A percentile compares a stretch with the other conserved stretches of the same genome.
Conservation (phyloP, 148 eudicot genomes). For the Rhododendron henanense region DNA sequence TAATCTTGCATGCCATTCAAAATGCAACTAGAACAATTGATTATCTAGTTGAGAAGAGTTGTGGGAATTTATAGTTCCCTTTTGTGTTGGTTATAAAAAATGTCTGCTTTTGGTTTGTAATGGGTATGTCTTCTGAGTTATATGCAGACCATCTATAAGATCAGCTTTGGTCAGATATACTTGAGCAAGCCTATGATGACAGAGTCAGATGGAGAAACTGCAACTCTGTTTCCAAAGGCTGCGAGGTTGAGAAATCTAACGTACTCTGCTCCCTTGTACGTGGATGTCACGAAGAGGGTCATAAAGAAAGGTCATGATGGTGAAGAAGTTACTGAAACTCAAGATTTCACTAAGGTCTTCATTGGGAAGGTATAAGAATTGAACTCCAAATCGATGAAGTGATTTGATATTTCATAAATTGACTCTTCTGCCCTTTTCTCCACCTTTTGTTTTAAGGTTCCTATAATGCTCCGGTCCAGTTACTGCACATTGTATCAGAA, state of each 20-base stretch:
- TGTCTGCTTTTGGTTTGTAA: neutral
- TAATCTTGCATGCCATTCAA: neutral
- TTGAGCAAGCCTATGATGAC: slow-evolving; percentile 99
- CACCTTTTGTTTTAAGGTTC: slow-evolving; percentile 50
- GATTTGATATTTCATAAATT: neutral
- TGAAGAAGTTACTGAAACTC: slow-evolving; percentile 88
- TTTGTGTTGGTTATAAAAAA: neutral
- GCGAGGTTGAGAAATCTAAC: slow-evolving; percentile 94
- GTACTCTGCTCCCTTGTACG: slow-evolving; percentile 95
- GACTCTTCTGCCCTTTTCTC: neutral
- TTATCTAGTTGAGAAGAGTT: neutral
- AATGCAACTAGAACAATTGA: neutral
- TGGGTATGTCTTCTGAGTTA: neutral
- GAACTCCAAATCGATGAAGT: neutral
- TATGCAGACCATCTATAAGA: slow-evolving; percentile 89
- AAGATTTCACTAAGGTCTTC: slow-evolving; percentile 90
- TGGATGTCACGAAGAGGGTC: slow-evolving; percentile 80
- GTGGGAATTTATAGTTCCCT: neutral
- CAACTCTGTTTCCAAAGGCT: slow-evolving; percentile 95
- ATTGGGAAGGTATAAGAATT: slow-evolving; percentile 75
- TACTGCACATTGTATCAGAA: slow-evolving; percentile 91
- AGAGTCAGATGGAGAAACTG: slow-evolving; percentile 98
- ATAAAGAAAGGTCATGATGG: slow-evolving; percentile 96
- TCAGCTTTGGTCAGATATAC: slow-evolving; percentile 90
- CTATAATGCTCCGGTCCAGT: slow-evolving; percentile 98